Base-by-base conservation (phyloP, 2,329 filamentous ascomycete genomes). In the Pseudonectria buxi region DNA sequence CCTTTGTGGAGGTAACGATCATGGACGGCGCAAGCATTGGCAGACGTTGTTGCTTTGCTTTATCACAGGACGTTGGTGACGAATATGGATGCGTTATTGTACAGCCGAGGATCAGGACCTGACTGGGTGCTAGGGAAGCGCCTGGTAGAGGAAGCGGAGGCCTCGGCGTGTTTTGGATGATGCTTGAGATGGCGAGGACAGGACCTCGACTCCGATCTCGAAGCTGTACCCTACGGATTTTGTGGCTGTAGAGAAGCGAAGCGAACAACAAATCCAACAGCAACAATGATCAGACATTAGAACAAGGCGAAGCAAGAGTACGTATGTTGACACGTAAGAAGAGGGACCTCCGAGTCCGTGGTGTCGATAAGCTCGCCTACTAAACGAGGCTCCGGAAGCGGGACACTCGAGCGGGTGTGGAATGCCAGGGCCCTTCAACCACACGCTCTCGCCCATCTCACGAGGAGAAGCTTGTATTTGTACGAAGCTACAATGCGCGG, bases 1-100 rank as follows among this genome's bases (percentile, higher is more conserved):
- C 46, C 39, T 52, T 48, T 53, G 44, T 53, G 36, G 44, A 36
- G 38, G 42, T 51, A 48, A 53, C 36, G 50, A 51, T 41, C 43
- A 53, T 45, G 47, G 46, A 36, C 30, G 50, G 50, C 50, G 50
- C 44, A 47, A 36, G 38, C 42, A 47, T 41, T 51, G 43, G 37
- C 33, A 33, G 33, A 37, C 35, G 24, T 41, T 44, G 14, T 31
- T 30, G 30, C 39, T 41, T 42, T 53, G 40, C 42, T 45, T 41
- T 26, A 47, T 42, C 43, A 32, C 39, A 35, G 33, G 41, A 43
- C 28, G 40, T 33, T 24, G 26, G 38, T 29, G 25, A 32, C 36
- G 32, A 39, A 28, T 37, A 29, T 26, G 28, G 26, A 30, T 30
- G 26, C 31, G 35, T 33, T 26, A 42, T 37, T 31, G 46, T 26